Conservation (phyloP, 2,329 filamentous ascomycete genomes). For the Paecilomyces fulvus region DNA sequence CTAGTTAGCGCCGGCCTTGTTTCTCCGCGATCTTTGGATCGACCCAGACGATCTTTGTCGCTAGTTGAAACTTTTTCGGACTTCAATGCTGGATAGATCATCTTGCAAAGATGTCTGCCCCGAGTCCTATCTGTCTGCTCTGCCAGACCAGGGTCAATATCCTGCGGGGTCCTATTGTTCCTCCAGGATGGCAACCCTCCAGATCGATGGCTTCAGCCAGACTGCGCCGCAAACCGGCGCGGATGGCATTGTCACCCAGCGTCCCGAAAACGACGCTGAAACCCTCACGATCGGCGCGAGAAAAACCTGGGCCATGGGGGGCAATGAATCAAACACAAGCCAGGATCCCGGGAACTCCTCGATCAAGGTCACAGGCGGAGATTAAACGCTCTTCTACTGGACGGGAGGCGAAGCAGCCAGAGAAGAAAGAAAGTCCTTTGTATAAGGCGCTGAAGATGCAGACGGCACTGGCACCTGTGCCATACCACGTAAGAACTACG, state of each 20-base stretch:
- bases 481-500: constrained; percentile 60
- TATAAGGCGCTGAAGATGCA: constrained; percentile 95
- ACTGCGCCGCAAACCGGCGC: constrained; percentile 25
- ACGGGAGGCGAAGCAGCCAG: constrained; percentile 23
- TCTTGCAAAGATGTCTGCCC: constrained; percentile 3
- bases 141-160: constrained; percentile 20
- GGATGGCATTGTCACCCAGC: constrained; percentile 24
- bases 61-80: background rate
- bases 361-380: constrained; percentile 30
- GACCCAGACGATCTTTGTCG: background rate
- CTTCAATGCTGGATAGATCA: background rate
- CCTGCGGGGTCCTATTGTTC: constrained; percentile 6
- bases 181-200: constrained; percentile 19
- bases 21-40: background rate
- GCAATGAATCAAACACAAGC: constrained; percentile 50
- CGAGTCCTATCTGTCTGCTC: constrained; percentile 22
- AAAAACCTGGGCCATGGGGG: constrained; percentile 47
- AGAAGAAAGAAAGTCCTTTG: constrained; percentile 42
- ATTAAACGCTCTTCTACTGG: constrained; percentile 37
- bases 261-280: constrained; percentile 27
- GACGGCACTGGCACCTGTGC: constrained; percentile 62
- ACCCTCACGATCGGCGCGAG: constrained; percentile 31
- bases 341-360: constrained; percentile 34
- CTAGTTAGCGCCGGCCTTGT: constrained; percentile 1
- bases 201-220: constrained; percentile 24